These are phyloP conservation scores for Cryptosporidium ubiquitum DNA, from an alignment of 169 alveolate species.

Conservation along the genomic window DNA sequence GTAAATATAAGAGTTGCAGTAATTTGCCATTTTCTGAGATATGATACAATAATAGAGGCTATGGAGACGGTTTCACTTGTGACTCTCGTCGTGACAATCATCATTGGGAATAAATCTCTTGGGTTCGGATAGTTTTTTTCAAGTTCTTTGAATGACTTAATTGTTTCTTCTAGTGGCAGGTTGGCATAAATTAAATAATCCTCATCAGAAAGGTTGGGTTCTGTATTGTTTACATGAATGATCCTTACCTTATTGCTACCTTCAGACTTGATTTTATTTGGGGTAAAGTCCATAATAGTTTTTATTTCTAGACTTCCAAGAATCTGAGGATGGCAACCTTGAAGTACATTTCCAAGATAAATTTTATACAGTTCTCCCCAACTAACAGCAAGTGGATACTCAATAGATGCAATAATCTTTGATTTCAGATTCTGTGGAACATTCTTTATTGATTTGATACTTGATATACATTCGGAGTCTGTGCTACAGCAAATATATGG, in stretches of 20 bases:
- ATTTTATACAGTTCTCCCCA: constrained; percentile 42
- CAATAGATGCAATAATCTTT: constrained; percentile 39
- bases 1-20: constrained; percentile 47
- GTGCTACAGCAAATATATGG: constrained; percentile 49
- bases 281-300: constrained; percentile 49
- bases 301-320: constrained; percentile 17
- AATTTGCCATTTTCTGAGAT: constrained; percentile 55
- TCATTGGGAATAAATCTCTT: constrained; percentile 45
- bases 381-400: constrained; percentile 32
- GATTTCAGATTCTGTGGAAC: constrained; percentile 10
- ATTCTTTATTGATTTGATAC: constrained; percentile 1
- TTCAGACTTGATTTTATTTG: constrained; percentile 1
- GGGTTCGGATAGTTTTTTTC: background rate
- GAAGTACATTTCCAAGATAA: constrained; percentile 60
- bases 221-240: constrained; percentile 6
- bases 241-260: background rate
- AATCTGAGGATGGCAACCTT: constrained; percentile 63
- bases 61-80: constrained; percentile 23
- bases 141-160: constrained; percentile 23
- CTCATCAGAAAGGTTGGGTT: background rate
- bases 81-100: constrained; percentile 10
- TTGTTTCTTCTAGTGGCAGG: constrained; percentile 19
- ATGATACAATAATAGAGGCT: constrained; percentile 12
- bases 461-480: constrained; percentile 26
- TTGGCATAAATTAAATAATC: background rate